Base-by-base conservation (phyloP, 805 yeast species). In the Yamadazyma ubonensis region DNA sequence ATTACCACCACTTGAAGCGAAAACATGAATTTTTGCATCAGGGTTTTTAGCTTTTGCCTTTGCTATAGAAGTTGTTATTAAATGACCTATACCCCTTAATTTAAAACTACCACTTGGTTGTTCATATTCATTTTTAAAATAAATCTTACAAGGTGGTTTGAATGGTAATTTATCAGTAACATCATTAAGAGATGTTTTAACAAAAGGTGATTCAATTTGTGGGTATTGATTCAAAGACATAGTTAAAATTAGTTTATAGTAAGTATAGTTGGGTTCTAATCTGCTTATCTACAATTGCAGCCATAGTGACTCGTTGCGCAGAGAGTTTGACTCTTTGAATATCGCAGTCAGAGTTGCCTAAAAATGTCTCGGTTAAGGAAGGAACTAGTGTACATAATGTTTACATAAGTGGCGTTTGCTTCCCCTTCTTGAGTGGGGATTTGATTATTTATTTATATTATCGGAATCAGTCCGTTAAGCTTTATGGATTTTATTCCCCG, bases 21-120 rank as follows among this genome's bases (percentile, higher is more conserved):
- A 57, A 3, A 59, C 54, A 7, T 51, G 51, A 19, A 61, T 50
- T 19, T 17, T 23, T 8, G 37, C 38, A 17, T 16, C 67, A 57
- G 46, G 48, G 6, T 29, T 31, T 20, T 51, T 49, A 12, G 43
- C 50, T 5, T 52, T 48, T 1, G 68, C 65, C 12, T 50, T 48
- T 1, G 49, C 50, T 0, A 71, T 55, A 6, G 64, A 58, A 11
- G 54, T 49, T 12, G 54, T 45, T 23, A 78, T 67, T 38, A 75
- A 58, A 43, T 74, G 54, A 4, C 82, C 79, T 19, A 78, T 66
- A 0, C 83, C 83, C 46, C 83, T 61, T 22, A 77, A 60, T 53
- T 78, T 78, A 58, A 78, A 78, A 41, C 78, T 71, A 1, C 82
- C 81, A 6, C 79, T 69, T 6, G 83, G 82, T 50, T 78, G 83